Percentiles rank a stretch among this genome's conserved stretches.
These are phyloP conservation scores for Trypanosoma rangeli DNA, from an alignment of 208 protist species.

Conservation along the genomic window DNA sequence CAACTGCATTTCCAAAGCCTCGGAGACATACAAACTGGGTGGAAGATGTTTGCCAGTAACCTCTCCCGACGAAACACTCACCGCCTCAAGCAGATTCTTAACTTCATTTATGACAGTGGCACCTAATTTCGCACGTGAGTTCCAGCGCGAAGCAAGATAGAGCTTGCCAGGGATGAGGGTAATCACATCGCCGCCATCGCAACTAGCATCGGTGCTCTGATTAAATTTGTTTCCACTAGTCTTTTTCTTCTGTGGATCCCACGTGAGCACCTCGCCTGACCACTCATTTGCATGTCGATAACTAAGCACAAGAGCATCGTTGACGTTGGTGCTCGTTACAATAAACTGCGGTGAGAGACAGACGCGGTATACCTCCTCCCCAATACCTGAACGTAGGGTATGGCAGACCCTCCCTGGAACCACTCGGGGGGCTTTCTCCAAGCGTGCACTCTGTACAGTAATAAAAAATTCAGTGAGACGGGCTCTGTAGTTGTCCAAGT, in stretches of 20 bases:
- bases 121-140: not conserved
- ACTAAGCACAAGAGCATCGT: not conserved
- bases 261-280: constrained; percentile 20
- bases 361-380: not conserved
- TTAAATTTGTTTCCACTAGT: not conserved
- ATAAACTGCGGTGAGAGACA: constrained; percentile 7
- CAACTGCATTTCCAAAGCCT: constrained; percentile 33
- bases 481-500: constrained; percentile 36
- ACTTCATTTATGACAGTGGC: constrained; percentile 3
- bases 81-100: not conserved
- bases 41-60: not conserved
- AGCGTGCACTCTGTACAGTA: constrained; percentile 46
- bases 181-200: not conserved
- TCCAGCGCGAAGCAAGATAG: constrained; percentile 14
- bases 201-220: not conserved
- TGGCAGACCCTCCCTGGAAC: not conserved
- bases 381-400: not conserved
- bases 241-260: not conserved
- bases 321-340: not conserved
- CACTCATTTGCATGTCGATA: constrained; percentile 5
- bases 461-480: constrained; percentile 48
- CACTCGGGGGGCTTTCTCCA: constrained; percentile 7
- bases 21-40: constrained; percentile 35
- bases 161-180: constrained; percentile 13
- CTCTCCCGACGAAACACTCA: not conserved